These are phyloP conservation scores for Trichophaea hybrida DNA, from an alignment of 2,329 filamentous ascomycete species.

Conservation along the genomic window DNA sequence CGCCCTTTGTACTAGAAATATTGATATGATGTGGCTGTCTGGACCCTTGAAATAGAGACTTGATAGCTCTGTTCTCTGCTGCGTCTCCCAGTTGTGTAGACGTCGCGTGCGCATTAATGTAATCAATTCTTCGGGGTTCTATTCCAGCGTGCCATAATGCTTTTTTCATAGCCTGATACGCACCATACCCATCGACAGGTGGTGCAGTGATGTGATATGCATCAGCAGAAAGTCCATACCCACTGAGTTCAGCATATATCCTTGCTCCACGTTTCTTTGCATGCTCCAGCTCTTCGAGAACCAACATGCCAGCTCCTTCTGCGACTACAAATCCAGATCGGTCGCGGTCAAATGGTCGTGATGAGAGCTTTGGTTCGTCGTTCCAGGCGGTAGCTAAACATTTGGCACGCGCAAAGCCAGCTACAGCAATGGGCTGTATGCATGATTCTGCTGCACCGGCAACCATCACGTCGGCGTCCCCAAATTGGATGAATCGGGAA, in stretches of 20 bases:
- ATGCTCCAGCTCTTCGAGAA: slow-evolving; percentile 84
- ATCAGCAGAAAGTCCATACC: slow-evolving; percentile 83
- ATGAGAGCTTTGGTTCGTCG: slow-evolving; percentile 52
- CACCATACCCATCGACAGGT: slow-evolving; percentile 65
- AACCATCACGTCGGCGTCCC: slow-evolving; percentile 88
- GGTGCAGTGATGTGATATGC: slow-evolving; percentile 91
- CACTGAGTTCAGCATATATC: slow-evolving; percentile 78
- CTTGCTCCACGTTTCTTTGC: slow-evolving; percentile 61
- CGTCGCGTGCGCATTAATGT: slow-evolving; percentile 92
- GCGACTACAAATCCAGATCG: slow-evolving; percentile 81
- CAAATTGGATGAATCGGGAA: slow-evolving; percentile 76
- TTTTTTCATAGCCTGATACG: slow-evolving; percentile 68
- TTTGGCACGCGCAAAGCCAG: slow-evolving; percentile 76
- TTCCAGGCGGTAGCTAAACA: slow-evolving; percentile 77
- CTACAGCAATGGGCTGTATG: slow-evolving; percentile 83
- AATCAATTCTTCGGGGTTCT: slow-evolving; percentile 59
- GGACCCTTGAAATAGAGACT: slow-evolving; percentile 53
- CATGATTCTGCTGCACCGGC: slow-evolving; percentile 93
- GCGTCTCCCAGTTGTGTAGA: slow-evolving; percentile 72
- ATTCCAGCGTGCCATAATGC: slow-evolving; percentile 61
- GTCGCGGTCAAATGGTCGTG: slow-evolving; percentile 70
- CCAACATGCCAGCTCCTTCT: slow-evolving; percentile 74
- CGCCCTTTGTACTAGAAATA: slow-evolving; percentile 86
- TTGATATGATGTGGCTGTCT: slow-evolving; percentile 50
- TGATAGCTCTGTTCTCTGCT: slow-evolving; percentile 76